Conservation (phyloP, 2,329 filamentous ascomycete species). For the Drechslerella stenobrocha region DNA sequence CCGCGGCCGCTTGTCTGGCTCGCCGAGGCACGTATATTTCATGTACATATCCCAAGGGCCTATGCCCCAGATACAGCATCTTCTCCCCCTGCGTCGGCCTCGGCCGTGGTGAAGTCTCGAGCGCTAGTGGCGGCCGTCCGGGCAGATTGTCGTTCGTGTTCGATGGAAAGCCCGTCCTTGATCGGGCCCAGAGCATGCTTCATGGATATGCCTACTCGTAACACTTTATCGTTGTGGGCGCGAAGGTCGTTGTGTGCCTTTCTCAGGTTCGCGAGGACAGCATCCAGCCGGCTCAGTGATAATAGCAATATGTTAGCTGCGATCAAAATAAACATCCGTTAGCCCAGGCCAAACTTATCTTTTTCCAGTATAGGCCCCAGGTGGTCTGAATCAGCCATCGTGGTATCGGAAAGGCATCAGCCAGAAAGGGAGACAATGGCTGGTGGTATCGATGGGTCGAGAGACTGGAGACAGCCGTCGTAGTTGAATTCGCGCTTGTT, state of each 20-base stretch:
- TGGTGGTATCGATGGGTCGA: background rate
- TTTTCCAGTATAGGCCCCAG: slow-evolving; percentile 3
- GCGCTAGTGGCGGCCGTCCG: slow-evolving; percentile 34
- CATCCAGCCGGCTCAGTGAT: slow-evolving; percentile 50
- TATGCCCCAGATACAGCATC: slow-evolving; percentile 33
- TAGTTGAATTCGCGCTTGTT: too few relatives aligned
- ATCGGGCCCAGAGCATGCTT: slow-evolving; percentile 50
- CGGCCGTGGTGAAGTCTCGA: slow-evolving; percentile 23
- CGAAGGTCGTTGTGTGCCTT: slow-evolving; percentile 49
- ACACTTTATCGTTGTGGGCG: slow-evolving; percentile 50
- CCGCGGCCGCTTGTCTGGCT: too few relatives aligned
- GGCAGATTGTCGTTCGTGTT: slow-evolving; percentile 49
- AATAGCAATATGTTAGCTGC: background rate
- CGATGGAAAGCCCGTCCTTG: slow-evolving; percentile 51
- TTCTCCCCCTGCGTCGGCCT: slow-evolving; percentile 30
- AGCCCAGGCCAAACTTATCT: background rate
- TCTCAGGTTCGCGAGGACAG: slow-evolving; percentile 48
- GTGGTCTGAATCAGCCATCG: slow-evolving; percentile 1
- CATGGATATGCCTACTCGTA: slow-evolving; percentile 51
- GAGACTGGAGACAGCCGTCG: background rate
- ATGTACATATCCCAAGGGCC: background rate
- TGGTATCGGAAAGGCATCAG: background rate
- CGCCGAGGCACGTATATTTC: background rate
- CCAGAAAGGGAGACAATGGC: background rate
- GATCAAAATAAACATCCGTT: background rate